Evolutionary conservation across 805 yeast genomes (phyloP).

Genomic region (Spathaspora boniae): DNA sequence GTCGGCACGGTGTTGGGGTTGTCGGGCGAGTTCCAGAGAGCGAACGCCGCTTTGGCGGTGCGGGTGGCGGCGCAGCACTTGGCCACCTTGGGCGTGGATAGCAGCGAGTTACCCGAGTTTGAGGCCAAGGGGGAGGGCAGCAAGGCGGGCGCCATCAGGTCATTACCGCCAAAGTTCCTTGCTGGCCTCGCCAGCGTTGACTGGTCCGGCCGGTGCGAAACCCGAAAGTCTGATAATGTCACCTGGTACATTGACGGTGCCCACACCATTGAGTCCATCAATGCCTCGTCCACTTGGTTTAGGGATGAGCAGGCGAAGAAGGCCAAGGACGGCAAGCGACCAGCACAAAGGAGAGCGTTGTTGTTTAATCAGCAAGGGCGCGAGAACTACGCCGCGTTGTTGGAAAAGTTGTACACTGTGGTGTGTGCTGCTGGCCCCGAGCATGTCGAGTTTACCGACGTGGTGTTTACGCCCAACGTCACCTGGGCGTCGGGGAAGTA

Average conservation of each 20-base stretch:
- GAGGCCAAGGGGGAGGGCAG: too few relatives aligned
- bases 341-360: slow-evolving; percentile 52
- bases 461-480: slow-evolving; percentile 83
- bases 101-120: slow-evolving; percentile 21
- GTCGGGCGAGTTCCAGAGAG: slow-evolving; percentile 78
- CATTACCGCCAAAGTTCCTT: slow-evolving; percentile 49
- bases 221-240: slow-evolving; percentile 45
- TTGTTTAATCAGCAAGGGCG: slow-evolving; percentile 94
- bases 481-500: slow-evolving; percentile 86
- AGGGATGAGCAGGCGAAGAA: slow-evolving; percentile 15
- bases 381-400: slow-evolving; percentile 64
- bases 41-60: slow-evolving; percentile 86
- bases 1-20: slow-evolving; percentile 58
- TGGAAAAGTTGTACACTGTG: slow-evolving; percentile 47
- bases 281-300: slow-evolving; percentile 84
- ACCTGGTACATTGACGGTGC: slow-evolving; percentile 96
- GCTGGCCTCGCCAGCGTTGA: slow-evolving; percentile 62
- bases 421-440: slow-evolving; percentile 31
- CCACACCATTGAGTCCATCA: slow-evolving; percentile 84
- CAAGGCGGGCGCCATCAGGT: slow-evolving; percentile 8
- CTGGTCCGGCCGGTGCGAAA: slow-evolving; percentile 98
- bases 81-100: slow-evolving; percentile 39
- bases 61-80: slow-evolving; percentile 64
- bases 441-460: slow-evolving; percentile 66
- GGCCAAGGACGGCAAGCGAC: slow-evolving; percentile 21